These are phyloP conservation scores for Apiotrichum laibachii DNA, from an alignment of 1,284 basidiomycete genomes.

Conservation along the genomic window DNA sequence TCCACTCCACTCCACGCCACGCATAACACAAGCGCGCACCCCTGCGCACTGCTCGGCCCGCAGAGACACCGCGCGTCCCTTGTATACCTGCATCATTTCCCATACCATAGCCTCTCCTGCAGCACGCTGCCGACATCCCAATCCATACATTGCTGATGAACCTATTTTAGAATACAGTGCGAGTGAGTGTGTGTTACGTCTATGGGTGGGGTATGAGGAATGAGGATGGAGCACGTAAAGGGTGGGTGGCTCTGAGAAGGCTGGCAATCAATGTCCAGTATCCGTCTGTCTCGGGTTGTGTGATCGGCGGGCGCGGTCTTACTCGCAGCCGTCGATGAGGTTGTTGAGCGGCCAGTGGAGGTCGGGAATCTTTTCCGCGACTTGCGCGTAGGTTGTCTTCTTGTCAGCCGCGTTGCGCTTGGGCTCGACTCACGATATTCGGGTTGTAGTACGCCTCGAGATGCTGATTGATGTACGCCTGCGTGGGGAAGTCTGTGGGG, in stretches of 20 bases:
- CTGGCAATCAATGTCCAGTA: no score
- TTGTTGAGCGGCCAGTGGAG: constrained; percentile 33
- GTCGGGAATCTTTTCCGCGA: constrained; percentile 3
- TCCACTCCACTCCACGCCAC: neutral
- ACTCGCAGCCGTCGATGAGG: constrained; percentile 34
- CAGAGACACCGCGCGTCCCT: no score
- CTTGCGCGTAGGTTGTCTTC: constrained; percentile 9
- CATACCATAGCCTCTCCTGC: neutral
- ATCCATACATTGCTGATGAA: constrained; percentile 1
- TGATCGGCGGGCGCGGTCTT: no score
- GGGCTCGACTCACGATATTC: constrained; percentile 37
- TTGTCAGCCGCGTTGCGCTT: neutral
- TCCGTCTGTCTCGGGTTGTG: no score
- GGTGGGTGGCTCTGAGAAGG: no score
- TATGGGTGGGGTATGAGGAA: neutral
- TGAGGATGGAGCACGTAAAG: no score
- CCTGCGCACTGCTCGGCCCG: no score
- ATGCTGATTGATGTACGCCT: constrained; percentile 55
- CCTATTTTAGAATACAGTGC: neutral
- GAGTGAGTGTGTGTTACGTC: neutral
- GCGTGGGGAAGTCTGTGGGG: constrained; percentile 57
- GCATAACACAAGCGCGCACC: no score
- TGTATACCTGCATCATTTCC: constrained; percentile 1
- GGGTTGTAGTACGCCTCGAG: constrained; percentile 40
- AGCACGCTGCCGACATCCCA: neutral